Evolutionary conservation across 768 basidiomycete species (phyloP).

Genomic region (Royoungia palumana): DNA sequence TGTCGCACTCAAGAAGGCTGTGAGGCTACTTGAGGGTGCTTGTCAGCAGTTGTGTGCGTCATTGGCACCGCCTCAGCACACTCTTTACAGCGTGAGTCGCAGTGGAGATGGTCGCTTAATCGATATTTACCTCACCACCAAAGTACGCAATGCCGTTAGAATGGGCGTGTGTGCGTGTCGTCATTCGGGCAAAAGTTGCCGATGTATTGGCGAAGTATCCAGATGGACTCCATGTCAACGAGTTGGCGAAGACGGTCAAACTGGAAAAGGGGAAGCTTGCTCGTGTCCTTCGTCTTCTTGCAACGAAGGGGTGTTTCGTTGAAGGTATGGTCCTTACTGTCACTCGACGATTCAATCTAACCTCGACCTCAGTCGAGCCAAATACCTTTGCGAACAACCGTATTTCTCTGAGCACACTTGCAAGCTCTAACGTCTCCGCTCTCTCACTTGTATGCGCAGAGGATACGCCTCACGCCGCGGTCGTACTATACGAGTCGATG

Average conservation of each 20-base stretch:
- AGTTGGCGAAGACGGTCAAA: slow-evolving; percentile 23
- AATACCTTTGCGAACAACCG: slow-evolving; percentile 35
- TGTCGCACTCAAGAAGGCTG: slow-evolving; percentile 23
- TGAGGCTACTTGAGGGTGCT: slow-evolving; percentile 26
- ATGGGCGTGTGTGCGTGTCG: slow-evolving; percentile 27
- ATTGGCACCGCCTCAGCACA: slow-evolving; percentile 27
- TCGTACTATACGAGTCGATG: slow-evolving; percentile 23
- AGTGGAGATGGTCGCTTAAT: neutral
- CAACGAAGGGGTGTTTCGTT: slow-evolving; percentile 28
- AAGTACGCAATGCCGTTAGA: slow-evolving; percentile 24
- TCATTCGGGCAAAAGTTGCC: slow-evolving; percentile 22
- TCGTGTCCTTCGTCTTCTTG: slow-evolving; percentile 31
- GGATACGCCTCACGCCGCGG: slow-evolving; percentile 12
- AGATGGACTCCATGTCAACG: slow-evolving; percentile 26
- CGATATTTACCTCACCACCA: neutral
- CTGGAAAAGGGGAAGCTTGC: slow-evolving; percentile 28
- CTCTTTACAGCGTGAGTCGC: slow-evolving; percentile 21
- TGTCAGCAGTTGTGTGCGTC: slow-evolving; percentile 27
- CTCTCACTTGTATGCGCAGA: slow-evolving; percentile 5
- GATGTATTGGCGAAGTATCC: slow-evolving; percentile 26
- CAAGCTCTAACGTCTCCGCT: slow-evolving; percentile 9
- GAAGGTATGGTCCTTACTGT: slow-evolving; percentile 19
- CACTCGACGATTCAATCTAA: no score
- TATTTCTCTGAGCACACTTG: slow-evolving; percentile 27
- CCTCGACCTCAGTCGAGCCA: slow-evolving; percentile 19